Evolutionary conservation across 1,284 basidiomycete genomes (phyloP).

Genomic region (Marasmius sp.): DNA sequence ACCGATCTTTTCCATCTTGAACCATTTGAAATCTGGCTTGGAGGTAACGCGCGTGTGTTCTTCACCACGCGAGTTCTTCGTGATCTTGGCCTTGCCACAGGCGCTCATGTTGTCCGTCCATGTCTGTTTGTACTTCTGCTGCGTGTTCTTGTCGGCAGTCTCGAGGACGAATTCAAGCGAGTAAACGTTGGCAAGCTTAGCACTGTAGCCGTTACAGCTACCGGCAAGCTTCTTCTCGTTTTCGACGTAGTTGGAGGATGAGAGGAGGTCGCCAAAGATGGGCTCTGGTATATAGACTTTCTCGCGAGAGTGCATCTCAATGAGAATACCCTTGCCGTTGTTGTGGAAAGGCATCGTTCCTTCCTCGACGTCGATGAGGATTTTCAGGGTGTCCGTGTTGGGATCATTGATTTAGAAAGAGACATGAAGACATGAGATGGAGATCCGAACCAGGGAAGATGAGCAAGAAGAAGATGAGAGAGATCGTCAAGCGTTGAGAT

Average conservation of each 20-base stretch:
- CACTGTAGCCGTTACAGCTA: constrained; percentile 98
- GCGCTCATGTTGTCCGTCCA: constrained; percentile 95
- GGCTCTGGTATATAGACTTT: constrained; percentile 97
- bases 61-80: constrained; percentile 82
- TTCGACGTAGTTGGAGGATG: constrained; percentile 98
- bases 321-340: constrained; percentile 95
- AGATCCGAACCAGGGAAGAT: background rate
- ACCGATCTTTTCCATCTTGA: constrained; percentile 92
- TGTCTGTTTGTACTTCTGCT: constrained; percentile 94
- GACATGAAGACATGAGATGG: background rate
- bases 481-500: background rate
- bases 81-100: constrained; percentile 89
- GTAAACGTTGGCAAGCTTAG: constrained; percentile 98
- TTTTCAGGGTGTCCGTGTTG: constrained; percentile 87
- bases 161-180: constrained; percentile 97
- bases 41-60: constrained; percentile 97
- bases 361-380: constrained; percentile 84
- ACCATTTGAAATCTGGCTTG: constrained; percentile 88
- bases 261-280: constrained; percentile 95
- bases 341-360: constrained; percentile 92
- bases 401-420: constrained; percentile 84
- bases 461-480: background rate
- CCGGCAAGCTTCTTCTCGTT: constrained; percentile 99
- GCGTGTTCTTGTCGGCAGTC: constrained; percentile 87
- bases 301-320: constrained; percentile 93